A percentile compares a stretch with the other conserved stretches of the same genome.
Evolutionary conservation across 2,329 filamentous ascomycete genomes (phyloP).

Genomic region (Penicillium concentricum): DNA sequence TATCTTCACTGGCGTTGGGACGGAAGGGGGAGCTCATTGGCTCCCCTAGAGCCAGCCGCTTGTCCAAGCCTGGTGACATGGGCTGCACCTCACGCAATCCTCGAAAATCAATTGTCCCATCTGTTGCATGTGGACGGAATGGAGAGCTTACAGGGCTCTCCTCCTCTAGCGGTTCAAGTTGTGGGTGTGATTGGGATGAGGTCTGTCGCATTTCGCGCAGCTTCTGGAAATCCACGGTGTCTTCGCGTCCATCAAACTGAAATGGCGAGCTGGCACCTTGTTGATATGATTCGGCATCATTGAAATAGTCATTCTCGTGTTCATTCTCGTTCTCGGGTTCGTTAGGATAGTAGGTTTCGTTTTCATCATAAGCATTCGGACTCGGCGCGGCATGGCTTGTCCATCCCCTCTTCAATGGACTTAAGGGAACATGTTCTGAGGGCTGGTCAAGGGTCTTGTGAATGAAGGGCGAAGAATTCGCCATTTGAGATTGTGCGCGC

Average conservation of each 20-base stretch:
- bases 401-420: constrained; percentile 28
- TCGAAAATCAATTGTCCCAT: constrained; percentile 34
- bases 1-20: constrained; percentile 30
- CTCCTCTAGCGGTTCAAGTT: constrained; percentile 8
- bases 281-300: constrained; percentile 23
- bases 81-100: constrained; percentile 19
- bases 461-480: constrained; percentile 24
- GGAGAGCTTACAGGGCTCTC: constrained; percentile 37
- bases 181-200: constrained; percentile 9
- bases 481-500: constrained; percentile 31
- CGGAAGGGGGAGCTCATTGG: constrained; percentile 42
- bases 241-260: constrained; percentile 32
- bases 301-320: constrained; percentile 20
- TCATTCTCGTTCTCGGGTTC: constrained; percentile 5
- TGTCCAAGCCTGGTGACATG: constrained; percentile 18
- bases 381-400: constrained; percentile 11
- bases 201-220: constrained; percentile 17
- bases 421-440: constrained; percentile 25
- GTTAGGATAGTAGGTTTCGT: constrained; percentile 15
- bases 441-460: constrained; percentile 22
- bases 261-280: constrained; percentile 40
- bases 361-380: constrained; percentile 12
- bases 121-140: constrained; percentile 32
- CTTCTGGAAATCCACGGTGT: constrained; percentile 34
- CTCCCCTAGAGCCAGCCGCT: constrained; percentile 16